phyloP scores from a whole-genome alignment of 2,329 filamentous ascomycete genomes.

The Mycogone perniciosa region DNA sequence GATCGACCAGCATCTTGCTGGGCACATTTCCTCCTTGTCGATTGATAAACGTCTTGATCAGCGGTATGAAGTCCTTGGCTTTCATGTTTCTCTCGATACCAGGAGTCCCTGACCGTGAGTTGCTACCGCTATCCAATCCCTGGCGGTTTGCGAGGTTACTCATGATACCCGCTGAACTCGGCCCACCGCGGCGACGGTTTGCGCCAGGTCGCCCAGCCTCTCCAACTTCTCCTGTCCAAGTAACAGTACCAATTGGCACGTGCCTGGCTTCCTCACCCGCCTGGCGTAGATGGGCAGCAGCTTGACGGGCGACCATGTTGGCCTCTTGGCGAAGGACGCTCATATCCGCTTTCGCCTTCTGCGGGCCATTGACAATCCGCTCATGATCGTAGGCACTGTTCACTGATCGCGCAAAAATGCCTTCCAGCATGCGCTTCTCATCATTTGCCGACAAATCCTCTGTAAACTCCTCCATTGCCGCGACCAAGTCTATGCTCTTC shows the following conservation, averaged over 20 bases:
- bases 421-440: constrained; percentile 76
- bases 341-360: constrained; percentile 65
- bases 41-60: constrained; percentile 74
- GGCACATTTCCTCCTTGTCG: constrained; percentile 72
- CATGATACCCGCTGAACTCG: constrained; percentile 49
- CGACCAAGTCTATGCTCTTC: constrained; percentile 51
- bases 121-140: constrained; percentile 38
- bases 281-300: constrained; percentile 67
- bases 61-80: constrained; percentile 57
- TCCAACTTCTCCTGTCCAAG: constrained; percentile 86
- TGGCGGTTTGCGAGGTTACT: constrained; percentile 53
- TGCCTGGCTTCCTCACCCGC: constrained; percentile 65
- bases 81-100: constrained; percentile 34
- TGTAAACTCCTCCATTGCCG: constrained; percentile 58
- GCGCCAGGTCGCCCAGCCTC: constrained; percentile 64
- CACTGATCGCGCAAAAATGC: constrained; percentile 81
- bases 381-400: constrained; percentile 94
- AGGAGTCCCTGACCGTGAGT: constrained; percentile 42
- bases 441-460: constrained; percentile 46
- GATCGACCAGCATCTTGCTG: constrained; percentile 80
- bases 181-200: constrained; percentile 44
- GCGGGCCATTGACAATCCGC: constrained; percentile 74
- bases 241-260: constrained; percentile 77
- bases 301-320: constrained; percentile 68
- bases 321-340: constrained; percentile 78